Evolutionary conservation across 2,329 filamentous ascomycete species (phyloP).

Genomic region (Calonectria honghensis): DNA sequence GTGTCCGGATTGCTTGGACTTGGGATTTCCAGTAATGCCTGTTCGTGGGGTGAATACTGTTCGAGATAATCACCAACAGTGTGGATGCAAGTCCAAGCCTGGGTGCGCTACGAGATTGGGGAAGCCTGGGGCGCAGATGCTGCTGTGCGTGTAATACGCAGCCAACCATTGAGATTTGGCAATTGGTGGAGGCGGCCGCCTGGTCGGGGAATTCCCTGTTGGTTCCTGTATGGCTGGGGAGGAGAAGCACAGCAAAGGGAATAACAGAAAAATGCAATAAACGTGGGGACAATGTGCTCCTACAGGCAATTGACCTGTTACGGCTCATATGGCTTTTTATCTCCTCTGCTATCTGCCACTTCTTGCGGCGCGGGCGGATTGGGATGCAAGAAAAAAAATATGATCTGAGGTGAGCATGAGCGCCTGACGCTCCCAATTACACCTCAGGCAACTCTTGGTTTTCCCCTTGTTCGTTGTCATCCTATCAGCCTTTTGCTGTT

Average conservation of each 20-base stretch:
- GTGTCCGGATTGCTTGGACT: not conserved
- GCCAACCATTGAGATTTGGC: slow-evolving; percentile 41
- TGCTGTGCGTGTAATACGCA: slow-evolving; percentile 45
- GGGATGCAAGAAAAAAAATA: not conserved
- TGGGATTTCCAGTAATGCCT: not conserved
- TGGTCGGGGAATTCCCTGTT: slow-evolving; percentile 33
- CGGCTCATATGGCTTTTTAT: not conserved
- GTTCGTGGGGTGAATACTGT: not conserved
- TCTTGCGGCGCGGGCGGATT: not conserved
- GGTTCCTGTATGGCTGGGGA: slow-evolving; percentile 5
- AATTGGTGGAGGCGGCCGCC: slow-evolving; percentile 29
- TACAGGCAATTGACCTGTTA: slow-evolving; percentile 3
- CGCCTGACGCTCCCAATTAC: slow-evolving; percentile 12
- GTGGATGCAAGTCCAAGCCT: not conserved
- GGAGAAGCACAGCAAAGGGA: not conserved
- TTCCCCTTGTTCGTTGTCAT: slow-evolving; percentile 14
- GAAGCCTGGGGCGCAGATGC: slow-evolving; percentile 24
- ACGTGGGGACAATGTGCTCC: not conserved
- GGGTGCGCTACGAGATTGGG: slow-evolving; percentile 27
- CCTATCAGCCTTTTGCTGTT: slow-evolving; percentile 35
- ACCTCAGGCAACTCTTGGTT: slow-evolving; percentile 33
- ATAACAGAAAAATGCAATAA: not conserved
- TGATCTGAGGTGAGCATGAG: slow-evolving; percentile 27
- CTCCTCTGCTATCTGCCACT: not conserved
- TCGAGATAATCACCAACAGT: not conserved